A percentile compares a stretch with the other conserved stretches of the same genome.
These are phyloP conservation scores for Mortierella sp. DNA, from an alignment of 371 early-diverging fungal genomes.

Conservation along the genomic window DNA sequence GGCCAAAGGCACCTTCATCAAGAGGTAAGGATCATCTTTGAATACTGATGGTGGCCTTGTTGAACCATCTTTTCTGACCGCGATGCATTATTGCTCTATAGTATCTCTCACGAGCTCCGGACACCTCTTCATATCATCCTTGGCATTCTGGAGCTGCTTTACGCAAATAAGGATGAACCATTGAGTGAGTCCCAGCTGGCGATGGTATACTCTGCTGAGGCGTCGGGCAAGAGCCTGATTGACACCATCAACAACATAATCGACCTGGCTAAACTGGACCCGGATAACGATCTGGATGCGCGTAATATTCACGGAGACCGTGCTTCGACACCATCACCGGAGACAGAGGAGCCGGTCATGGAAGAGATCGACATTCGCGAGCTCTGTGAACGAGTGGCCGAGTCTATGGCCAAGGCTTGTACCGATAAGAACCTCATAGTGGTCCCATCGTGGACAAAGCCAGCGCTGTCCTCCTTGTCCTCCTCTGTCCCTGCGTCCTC, in stretches of 20 bases:
- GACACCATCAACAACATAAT: conserved; percentile 55
- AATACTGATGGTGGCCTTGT: background rate
- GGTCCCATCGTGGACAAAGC: conserved; percentile 46
- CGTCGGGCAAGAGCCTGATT: conserved; percentile 45
- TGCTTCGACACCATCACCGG: conserved; percentile 5
- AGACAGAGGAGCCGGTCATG: conserved; percentile 19
- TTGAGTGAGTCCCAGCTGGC: conserved; percentile 41
- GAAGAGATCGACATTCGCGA: conserved; percentile 53
- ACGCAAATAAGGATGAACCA: conserved; percentile 47
- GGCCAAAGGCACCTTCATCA: conserved; percentile 57
- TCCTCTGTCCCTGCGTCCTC: conserved; percentile 14
- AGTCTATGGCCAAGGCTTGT: conserved; percentile 32
- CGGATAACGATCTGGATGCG: conserved; percentile 27
- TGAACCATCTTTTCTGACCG: background rate
- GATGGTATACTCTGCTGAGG: conserved; percentile 47
- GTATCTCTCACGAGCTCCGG: conserved; percentile 57
- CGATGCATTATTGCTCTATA: background rate
- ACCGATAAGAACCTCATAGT: conserved; percentile 41
- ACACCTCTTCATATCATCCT: conserved; percentile 58
- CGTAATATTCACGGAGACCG: conserved; percentile 8
- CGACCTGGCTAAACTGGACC: conserved; percentile 56
- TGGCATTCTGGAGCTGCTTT: conserved; percentile 51
- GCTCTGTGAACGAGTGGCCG: conserved; percentile 41
- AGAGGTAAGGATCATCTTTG: conserved; percentile 23
- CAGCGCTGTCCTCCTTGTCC: conserved; percentile 31